These are phyloP conservation scores for Cyphellophora europaea DNA, from an alignment of 2,329 filamentous ascomycete genomes.

Conservation along the genomic window DNA sequence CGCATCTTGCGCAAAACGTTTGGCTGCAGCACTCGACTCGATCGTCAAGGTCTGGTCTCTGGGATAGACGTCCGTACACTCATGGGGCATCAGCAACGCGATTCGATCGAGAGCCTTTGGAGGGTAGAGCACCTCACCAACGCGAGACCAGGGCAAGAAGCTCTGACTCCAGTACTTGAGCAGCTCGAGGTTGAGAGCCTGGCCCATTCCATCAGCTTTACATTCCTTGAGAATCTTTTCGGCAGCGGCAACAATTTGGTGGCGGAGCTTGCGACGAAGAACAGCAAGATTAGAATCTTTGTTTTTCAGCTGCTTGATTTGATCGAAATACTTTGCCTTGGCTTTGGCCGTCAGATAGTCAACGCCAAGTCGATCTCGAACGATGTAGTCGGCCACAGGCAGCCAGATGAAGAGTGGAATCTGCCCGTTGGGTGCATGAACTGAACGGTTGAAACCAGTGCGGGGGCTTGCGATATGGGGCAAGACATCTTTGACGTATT, in stretches of 20 bases:
- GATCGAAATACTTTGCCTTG: neutral
- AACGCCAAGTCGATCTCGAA: neutral
- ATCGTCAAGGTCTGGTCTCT: too few relatives aligned
- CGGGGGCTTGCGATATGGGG: neutral
- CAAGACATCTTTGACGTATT: neutral
- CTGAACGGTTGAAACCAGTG: neutral
- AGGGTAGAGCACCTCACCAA: neutral
- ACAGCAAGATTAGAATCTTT: neutral
- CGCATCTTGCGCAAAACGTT: too few relatives aligned
- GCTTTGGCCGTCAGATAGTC: conserved; percentile 1
- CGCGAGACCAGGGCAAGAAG: neutral
- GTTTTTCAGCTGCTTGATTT: neutral
- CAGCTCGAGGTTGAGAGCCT: too few relatives aligned
- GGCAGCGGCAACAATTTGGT: neutral
- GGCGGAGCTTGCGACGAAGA: neutral
- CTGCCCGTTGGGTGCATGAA: neutral
- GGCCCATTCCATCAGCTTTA: too few relatives aligned
- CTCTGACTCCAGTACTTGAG: neutral
- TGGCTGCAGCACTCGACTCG: too few relatives aligned
- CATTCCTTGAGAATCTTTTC: neutral
- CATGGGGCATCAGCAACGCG: too few relatives aligned
- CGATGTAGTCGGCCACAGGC: conserved; percentile 1
- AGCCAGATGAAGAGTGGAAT: too few relatives aligned
- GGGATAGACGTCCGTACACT: too few relatives aligned
- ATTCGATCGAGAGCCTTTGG: neutral